Evolutionary conservation across 2,329 filamentous ascomycete genomes (phyloP).

Genomic region (Colletotrichum plurivorum): DNA sequence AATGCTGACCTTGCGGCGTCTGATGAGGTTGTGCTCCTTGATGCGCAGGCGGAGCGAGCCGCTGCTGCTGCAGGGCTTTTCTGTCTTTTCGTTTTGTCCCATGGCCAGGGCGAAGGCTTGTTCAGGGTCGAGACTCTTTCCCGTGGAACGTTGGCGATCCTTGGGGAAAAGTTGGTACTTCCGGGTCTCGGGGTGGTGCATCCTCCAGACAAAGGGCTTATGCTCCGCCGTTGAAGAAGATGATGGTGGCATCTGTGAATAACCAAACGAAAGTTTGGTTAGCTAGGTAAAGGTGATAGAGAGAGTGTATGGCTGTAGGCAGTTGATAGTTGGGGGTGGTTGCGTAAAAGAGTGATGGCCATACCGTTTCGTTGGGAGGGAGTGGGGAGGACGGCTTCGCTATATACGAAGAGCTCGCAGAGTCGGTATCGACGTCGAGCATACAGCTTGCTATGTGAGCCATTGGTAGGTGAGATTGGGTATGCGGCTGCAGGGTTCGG

Average conservation of each 20-base stretch:
- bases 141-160: conserved; percentile 60
- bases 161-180: conserved; percentile 75
- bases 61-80: conserved; percentile 53
- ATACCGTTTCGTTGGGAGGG: conserved; percentile 61
- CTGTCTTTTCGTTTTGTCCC: conserved; percentile 57
- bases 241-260: conserved; percentile 41
- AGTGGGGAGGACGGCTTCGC: conserved; percentile 64
- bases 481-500: conserved; percentile 34
- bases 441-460: conserved; percentile 75
- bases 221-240: conserved; percentile 51
- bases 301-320: conserved; percentile 20
- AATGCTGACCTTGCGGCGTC: conserved; percentile 75
- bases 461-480: conserved; percentile 57
- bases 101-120: conserved; percentile 62
- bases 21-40: conserved; percentile 69
- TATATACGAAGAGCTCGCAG: conserved; percentile 61
- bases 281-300: conserved; percentile 27
- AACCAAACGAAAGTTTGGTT: conserved; percentile 28
- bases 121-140: conserved; percentile 65
- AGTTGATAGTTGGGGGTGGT: background rate
- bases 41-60: conserved; percentile 65
- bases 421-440: conserved; percentile 61
- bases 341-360: conserved; percentile 42
- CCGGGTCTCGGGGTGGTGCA: conserved; percentile 68
- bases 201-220: conserved; percentile 70